Evolutionary conservation across 257 asterid genomes (phyloP).

Genomic region (Fraxinus excelsior): DNA sequence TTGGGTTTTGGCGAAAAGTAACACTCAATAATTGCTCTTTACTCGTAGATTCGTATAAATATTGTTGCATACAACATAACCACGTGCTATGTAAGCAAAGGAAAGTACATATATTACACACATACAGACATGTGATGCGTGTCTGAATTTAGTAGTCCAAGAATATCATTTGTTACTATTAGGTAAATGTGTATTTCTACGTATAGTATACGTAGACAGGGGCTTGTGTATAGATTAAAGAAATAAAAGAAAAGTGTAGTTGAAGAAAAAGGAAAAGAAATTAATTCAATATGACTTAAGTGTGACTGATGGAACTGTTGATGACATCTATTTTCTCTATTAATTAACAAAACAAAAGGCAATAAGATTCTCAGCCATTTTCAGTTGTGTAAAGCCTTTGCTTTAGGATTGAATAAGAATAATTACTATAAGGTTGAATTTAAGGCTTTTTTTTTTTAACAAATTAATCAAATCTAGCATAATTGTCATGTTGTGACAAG

Average conservation of each 20-base stretch:
- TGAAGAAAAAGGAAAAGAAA: not conserved
- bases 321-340: not conserved
- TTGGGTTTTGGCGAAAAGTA: not conserved
- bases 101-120: too few species aligned
- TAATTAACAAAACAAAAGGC: not conserved
- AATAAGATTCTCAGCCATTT: constrained; percentile 17
- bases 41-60: not conserved
- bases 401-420: not conserved
- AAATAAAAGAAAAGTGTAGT: too few species aligned
- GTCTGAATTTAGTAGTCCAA: too few species aligned
- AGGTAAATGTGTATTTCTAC: too few species aligned
- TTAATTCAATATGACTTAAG: not conserved
- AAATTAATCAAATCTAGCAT: not conserved
- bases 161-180: too few species aligned
- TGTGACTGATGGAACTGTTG: not conserved
- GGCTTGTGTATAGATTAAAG: too few species aligned
- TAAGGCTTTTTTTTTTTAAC: not conserved
- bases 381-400: not conserved
- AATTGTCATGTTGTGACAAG: not conserved
- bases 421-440: not conserved
- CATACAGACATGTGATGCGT: too few species aligned
- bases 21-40: not conserved
- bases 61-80: not conserved
- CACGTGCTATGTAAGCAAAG: too few species aligned
- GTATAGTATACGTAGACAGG: too few species aligned